Evolutionary conservation across 495 filamentous ascomycete species (phyloP).

Genomic region (Rostrohypoxylon terebratum): DNA sequence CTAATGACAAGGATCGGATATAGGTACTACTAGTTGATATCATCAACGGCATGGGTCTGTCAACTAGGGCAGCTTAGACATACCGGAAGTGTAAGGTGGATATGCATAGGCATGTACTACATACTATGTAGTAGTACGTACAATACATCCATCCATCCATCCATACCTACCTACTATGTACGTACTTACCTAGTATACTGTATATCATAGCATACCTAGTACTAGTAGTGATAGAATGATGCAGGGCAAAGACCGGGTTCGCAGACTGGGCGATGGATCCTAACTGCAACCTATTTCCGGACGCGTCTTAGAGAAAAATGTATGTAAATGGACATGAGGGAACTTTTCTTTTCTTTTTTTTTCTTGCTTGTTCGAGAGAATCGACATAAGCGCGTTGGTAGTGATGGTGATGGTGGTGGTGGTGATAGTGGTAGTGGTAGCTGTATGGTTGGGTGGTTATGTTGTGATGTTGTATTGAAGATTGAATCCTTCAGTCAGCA

Average conservation of each 20-base stretch:
- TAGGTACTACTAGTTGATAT: slow-evolving; percentile 31
- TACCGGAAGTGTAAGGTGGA: slow-evolving; percentile 43
- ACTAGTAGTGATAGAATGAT: background rate
- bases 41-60: slow-evolving; percentile 36
- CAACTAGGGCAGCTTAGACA: slow-evolving; percentile 36
- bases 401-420: background rate
- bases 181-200: background rate
- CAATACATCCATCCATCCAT: too few species aligned
- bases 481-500: slow-evolving; percentile 33
- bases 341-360: slow-evolving; percentile 15
- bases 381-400: slow-evolving; percentile 20
- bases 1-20: slow-evolving; percentile 18
- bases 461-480: slow-evolving; percentile 23
- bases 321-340: slow-evolving; percentile 16
- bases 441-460: slow-evolving; percentile 1
- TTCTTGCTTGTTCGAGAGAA: slow-evolving; percentile 22
- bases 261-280: slow-evolving; percentile 28
- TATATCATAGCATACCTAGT: background rate
- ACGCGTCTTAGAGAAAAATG: slow-evolving; percentile 18
- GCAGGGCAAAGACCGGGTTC: background rate
- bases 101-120: slow-evolving; percentile 15
- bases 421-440: background rate
- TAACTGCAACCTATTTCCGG: slow-evolving; percentile 35
- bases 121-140: too few species aligned
- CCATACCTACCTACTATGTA: slow-evolving; percentile 8